Percentiles rank a stretch among this genome's conserved stretches.
These are phyloP conservation scores for Lachnellula suecica DNA, from an alignment of 2,329 filamentous ascomycete genomes.

Conservation along the genomic window DNA sequence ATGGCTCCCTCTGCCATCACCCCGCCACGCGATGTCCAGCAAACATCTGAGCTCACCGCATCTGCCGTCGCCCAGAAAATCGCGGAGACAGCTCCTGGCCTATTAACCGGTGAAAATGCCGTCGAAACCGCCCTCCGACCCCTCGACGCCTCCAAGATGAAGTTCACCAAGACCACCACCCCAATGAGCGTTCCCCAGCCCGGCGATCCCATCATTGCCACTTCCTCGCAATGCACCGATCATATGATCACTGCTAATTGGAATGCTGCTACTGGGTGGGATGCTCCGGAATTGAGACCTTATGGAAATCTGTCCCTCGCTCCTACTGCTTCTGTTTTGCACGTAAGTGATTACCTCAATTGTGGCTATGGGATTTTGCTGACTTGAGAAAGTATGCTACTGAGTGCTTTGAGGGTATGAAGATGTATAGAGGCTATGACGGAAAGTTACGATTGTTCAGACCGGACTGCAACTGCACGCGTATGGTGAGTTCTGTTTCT, in stretches of 20 bases:
- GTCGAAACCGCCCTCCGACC: constrained; percentile 55
- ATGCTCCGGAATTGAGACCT: constrained; percentile 70
- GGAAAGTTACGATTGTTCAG: constrained; percentile 64
- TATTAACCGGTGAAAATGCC: constrained; percentile 42
- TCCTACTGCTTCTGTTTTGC: constrained; percentile 77
- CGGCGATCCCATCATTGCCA: constrained; percentile 38
- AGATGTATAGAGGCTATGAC: constrained; percentile 75
- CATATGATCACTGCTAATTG: constrained; percentile 82
- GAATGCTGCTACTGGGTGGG: constrained; percentile 68
- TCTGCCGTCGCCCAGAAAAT: constrained; percentile 50
- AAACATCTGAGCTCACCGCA: constrained; percentile 52
- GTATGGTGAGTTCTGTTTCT: constrained; percentile 58
- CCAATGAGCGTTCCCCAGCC: constrained; percentile 52
- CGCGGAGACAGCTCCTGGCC: constrained; percentile 42
- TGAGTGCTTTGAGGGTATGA: constrained; percentile 87
- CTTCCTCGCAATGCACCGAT: constrained; percentile 56
- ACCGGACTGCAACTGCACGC: constrained; percentile 54
- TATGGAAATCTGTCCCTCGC: constrained; percentile 77
- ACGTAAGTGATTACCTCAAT: too few species aligned
- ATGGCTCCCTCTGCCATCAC: constrained; percentile 51
- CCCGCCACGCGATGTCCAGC: constrained; percentile 37
- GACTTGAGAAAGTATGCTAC: constrained; percentile 66
- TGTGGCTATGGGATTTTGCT: neutral
- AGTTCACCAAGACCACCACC: constrained; percentile 49
- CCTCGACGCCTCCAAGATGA: constrained; percentile 62